These are phyloP conservation scores for Endoconidiophora polonica DNA, from an alignment of 2,329 filamentous ascomycete species.

Conservation along the genomic window DNA sequence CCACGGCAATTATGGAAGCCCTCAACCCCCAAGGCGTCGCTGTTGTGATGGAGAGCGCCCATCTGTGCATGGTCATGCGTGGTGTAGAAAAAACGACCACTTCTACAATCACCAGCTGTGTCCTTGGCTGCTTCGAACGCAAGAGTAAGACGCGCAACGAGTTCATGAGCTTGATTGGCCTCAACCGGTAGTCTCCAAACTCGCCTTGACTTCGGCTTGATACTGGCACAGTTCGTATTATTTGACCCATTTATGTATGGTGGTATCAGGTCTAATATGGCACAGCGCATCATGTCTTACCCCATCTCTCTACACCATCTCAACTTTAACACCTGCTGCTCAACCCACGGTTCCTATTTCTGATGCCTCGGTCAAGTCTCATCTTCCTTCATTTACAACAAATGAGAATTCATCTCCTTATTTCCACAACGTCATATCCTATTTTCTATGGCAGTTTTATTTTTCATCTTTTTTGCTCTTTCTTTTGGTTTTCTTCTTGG, in stretches of 20 bases:
- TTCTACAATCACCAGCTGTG: conserved; percentile 86
- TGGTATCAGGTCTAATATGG: too few relatives aligned
- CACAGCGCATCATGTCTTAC: too few relatives aligned
- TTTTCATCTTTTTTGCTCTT: conserved; percentile 8
- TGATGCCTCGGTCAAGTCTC: background rate
- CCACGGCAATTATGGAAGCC: conserved; percentile 81
- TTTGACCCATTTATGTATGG: background rate
- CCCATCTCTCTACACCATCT: too few relatives aligned
- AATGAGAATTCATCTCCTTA: background rate
- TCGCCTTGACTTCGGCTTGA: too few relatives aligned
- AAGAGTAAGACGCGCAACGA: conserved; percentile 91
- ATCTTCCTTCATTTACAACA: background rate
- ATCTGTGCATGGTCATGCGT: conserved; percentile 97
- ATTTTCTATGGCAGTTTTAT: background rate
- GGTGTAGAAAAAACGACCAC: conserved; percentile 86
- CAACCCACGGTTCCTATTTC: background rate
- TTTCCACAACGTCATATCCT: background rate
- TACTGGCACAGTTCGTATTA: too few relatives aligned
- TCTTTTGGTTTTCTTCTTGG: conserved; percentile 2
- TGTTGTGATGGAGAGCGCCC: conserved; percentile 92
- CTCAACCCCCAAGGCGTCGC: conserved; percentile 87
- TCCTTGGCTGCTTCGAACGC: conserved; percentile 87
- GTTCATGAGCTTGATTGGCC: conserved; percentile 64
- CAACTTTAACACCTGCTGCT: too few relatives aligned
- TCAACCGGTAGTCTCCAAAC: conserved; percentile 28